Base-by-base conservation (phyloP, 148 eudicot species). In the Rhododendron griersonianum region DNA sequence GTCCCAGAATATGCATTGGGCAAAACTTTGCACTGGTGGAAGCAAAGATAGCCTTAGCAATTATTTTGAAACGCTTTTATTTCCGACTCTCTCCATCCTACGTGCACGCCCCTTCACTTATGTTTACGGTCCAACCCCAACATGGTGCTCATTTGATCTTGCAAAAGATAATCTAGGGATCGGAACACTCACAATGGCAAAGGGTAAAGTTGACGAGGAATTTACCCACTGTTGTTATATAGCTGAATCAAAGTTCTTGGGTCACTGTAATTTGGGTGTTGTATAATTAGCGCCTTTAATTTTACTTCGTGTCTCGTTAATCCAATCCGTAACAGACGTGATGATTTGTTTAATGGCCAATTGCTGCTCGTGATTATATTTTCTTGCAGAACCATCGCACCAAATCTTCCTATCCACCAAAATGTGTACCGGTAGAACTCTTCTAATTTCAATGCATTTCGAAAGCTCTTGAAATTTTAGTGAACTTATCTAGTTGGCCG, bases 1-100 rank as follows among this genome's bases (percentile, higher is more conserved):
- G 93, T 1, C 95, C 94, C 0, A 80, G 95, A 48, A 88, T 91
- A 30, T 93, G 95, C 82, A 85, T 94, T 13, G 95, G 95, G 11
- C 85, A 89, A 71, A 90, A 90, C 25, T 92, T 94, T 25, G 93
- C 93, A 0, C 81, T 91, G 73, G 25, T 87, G 44, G 91, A 94
- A 85, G 93, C 91, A 28, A 94, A 91, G 57, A 81, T 94, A 67
- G 90, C 90, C 1, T 55, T 94, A 18, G 81, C 92, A 7, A 88
- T 91, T 93, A 88, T 93, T 25, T 82, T 93, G 4, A 45, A 45
- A 47, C 33, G 83, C 6, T 92, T 93, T 55, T 41, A 83, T 0
- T 90, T 94, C 61, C 87, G 91, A 90, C 84, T 91, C 4, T 92
- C 95, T 11, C 87, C 92, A 0, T 90, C 90, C 9, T 93, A 94